Percentiles rank a stretch among this genome's conserved stretches.
These are phyloP conservation scores for Carex cristatella DNA, from an alignment of 176 grass and related monocot species.

Conservation along the genomic window DNA sequence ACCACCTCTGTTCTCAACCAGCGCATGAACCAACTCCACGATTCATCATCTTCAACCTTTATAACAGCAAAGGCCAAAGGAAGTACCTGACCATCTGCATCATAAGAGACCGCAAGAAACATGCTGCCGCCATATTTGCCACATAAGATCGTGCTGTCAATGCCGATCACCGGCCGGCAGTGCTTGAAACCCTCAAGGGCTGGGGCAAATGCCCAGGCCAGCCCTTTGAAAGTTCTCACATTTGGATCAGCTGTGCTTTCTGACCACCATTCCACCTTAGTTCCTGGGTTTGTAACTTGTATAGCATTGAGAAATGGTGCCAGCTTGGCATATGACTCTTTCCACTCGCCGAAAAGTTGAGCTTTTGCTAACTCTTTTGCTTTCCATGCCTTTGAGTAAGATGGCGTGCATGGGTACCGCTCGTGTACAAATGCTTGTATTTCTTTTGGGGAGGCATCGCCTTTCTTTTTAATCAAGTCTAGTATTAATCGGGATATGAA, in stretches of 20 bases:
- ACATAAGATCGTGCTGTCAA: not conserved
- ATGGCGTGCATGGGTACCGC: not conserved
- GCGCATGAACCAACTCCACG: constrained; percentile 7
- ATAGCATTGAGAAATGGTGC: constrained; percentile 5
- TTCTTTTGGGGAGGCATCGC: not conserved
- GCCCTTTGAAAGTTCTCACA: not conserved
- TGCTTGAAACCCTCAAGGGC: constrained; percentile 3
- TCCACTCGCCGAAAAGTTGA: not conserved
- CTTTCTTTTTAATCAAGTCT: constrained; percentile 1
- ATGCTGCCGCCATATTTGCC: constrained; percentile 5
- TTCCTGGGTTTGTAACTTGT: constrained; percentile 1
- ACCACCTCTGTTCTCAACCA: not conserved
- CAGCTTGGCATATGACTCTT: constrained; percentile 6
- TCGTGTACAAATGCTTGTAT: not conserved
- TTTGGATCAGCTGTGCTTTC: constrained; percentile 5
- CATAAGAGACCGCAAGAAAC: constrained; percentile 4
- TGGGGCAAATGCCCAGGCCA: constrained; percentile 9
- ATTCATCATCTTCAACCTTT: constrained; percentile 4
- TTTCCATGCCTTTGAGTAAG: not conserved
- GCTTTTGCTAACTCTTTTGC: constrained; percentile 10
- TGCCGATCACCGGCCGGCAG: not conserved
- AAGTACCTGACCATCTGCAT: constrained; percentile 9
- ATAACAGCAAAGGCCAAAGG: constrained; percentile 4
- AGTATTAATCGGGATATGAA: not conserved
- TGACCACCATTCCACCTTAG: constrained; percentile 4